phyloP scores from a whole-genome alignment of 1,284 basidiomycete genomes.

The Microbotryomycetes sp. region DNA sequence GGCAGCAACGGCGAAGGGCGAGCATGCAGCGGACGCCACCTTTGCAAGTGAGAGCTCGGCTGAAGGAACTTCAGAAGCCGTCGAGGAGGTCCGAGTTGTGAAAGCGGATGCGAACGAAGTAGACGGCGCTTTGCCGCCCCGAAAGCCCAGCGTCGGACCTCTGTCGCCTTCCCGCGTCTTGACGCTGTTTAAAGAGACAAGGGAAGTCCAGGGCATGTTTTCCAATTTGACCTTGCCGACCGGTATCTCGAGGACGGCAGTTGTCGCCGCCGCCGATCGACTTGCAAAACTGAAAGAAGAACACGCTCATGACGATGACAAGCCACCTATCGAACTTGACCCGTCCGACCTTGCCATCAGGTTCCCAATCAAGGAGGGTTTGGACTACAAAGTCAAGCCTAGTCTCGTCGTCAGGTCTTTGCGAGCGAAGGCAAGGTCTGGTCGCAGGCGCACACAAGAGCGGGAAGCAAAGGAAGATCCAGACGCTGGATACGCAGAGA shows the following conservation, averaged over 20 bases:
- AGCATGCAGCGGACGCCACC: background rate
- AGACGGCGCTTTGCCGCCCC: background rate
- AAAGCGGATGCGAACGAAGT: background rate
- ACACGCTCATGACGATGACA: background rate
- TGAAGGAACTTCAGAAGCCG: background rate
- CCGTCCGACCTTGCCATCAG: slow-evolving; percentile 10
- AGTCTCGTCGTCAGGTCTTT: background rate
- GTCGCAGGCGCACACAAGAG: background rate
- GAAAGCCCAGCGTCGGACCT: background rate
- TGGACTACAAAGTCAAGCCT: slow-evolving; percentile 13
- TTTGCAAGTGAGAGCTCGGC: background rate
- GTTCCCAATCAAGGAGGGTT: slow-evolving; percentile 15
- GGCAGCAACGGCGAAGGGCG: background rate
- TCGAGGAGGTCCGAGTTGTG: too few species aligned
- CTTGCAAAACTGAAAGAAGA: slow-evolving; percentile 1
- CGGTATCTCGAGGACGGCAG: slow-evolving; percentile 10
- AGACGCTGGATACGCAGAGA: background rate
- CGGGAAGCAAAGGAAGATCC: slow-evolving; percentile 1
- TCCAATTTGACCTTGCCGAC: slow-evolving; percentile 20
- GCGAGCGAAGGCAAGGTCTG: slow-evolving; percentile 9
- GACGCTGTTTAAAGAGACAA: slow-evolving; percentile 2
- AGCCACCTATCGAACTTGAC: slow-evolving; percentile 14
- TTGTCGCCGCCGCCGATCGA: slow-evolving; percentile 4
- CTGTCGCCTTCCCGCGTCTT: slow-evolving; percentile 1
- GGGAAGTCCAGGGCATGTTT: slow-evolving; percentile 20